A percentile compares a stretch with the other conserved stretches of the same genome.
Conservation (phyloP, 2,329 filamentous ascomycete genomes). For the Teratosphaeria nubilosa region DNA sequence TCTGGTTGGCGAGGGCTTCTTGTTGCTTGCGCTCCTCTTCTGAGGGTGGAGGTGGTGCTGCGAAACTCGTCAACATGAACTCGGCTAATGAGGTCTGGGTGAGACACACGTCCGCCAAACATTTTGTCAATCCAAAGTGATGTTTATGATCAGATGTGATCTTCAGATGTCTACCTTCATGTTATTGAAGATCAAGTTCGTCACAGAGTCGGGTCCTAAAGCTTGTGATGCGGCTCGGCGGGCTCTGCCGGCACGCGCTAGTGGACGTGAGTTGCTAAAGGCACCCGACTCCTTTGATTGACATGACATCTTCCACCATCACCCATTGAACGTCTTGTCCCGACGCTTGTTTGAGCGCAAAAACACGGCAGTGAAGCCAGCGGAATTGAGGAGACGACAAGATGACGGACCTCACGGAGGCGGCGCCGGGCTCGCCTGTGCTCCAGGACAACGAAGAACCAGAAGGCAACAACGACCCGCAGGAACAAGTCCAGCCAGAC, state of each 20-base stretch:
- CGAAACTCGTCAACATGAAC: not conserved
- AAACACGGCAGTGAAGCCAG: not conserved
- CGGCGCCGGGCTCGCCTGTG: conserved; percentile 26
- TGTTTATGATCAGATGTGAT: not conserved
- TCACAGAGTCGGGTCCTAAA: not conserved
- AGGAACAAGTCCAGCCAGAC: conserved; percentile 36
- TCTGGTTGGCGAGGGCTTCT: conserved; percentile 57
- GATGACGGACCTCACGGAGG: conserved; percentile 34
- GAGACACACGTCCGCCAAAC: conserved; percentile 19
- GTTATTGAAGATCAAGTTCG: not conserved
- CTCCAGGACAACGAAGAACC: conserved; percentile 32
- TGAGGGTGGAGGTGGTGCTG: conserved; percentile 60
- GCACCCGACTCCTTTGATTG: not conserved
- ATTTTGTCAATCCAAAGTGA: conserved; percentile 6
- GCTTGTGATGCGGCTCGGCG: not conserved
- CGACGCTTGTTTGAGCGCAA: not conserved
- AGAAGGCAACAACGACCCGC: conserved; percentile 37
- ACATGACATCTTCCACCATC: not conserved
- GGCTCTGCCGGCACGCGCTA: not conserved
- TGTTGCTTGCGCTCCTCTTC: conserved; percentile 57
- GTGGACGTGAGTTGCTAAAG: not conserved
- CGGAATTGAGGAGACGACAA: not conserved
- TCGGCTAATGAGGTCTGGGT: not conserved
- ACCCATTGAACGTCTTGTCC: not conserved
- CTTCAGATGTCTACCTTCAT: not conserved